Percentiles rank a stretch among this genome's conserved stretches.
Evolutionary conservation across 768 basidiomycete species (phyloP).

Genomic region (Tubosaeta sp.): DNA sequence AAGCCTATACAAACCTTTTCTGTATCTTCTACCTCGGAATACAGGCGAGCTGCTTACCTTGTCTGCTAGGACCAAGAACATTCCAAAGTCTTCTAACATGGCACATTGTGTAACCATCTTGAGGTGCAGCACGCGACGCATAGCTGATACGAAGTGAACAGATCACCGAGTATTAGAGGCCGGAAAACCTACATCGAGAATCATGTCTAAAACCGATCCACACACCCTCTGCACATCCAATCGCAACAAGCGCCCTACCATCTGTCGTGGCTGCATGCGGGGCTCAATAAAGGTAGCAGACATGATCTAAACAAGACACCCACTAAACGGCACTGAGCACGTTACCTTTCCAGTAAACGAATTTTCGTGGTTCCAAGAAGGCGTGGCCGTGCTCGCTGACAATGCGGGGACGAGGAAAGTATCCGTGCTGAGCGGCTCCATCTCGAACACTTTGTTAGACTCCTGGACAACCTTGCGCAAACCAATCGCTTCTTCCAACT

Average conservation of each 20-base stretch:
- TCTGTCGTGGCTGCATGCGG: conserved; percentile 65
- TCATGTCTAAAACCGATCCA: conserved; percentile 94
- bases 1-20: conserved; percentile 41
- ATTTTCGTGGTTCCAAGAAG: conserved; percentile 66
- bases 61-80: conserved; percentile 93
- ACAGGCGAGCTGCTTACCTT: conserved; percentile 45
- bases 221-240: conserved; percentile 93
- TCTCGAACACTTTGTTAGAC: conserved; percentile 91
- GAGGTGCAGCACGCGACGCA: conserved; percentile 90
- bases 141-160: conserved; percentile 45
- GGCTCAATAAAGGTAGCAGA: conserved; percentile 6
- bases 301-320: conserved; percentile 11
- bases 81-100: conserved; percentile 93
- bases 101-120: conserved; percentile 94
- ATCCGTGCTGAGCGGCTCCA: conserved; percentile 83
- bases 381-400: conserved; percentile 38
- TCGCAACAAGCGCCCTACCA: conserved; percentile 80
- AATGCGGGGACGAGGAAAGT: conserved; percentile 80
- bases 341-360: conserved; percentile 83
- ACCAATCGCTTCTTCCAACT: conserved; percentile 83
- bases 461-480: conserved; percentile 85
- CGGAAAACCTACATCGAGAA: conserved; percentile 56
- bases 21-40: background rate
- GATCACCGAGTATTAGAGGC: background rate
- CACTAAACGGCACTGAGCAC: conserved; percentile 91